Conservation (phyloP, 176 grass and related monocot species). For the Cocos nucifera region DNA sequence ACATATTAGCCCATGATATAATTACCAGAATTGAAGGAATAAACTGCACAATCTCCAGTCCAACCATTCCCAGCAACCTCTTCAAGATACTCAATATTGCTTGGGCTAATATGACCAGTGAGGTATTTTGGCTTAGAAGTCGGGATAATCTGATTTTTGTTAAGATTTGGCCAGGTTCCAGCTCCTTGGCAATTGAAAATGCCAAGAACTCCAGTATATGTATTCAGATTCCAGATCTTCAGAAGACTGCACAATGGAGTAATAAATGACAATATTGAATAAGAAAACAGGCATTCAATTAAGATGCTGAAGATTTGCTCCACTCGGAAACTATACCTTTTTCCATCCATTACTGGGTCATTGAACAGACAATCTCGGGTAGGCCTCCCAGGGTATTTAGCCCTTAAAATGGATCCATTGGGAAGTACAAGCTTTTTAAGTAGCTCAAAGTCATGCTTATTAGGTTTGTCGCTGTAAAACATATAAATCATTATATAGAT, state of each 20-base stretch:
- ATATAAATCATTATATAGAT: background rate
- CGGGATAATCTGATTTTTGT: background rate
- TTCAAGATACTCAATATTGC: conserved; percentile 18
- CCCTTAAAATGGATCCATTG: conserved; percentile 21
- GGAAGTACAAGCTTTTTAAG: conserved; percentile 23
- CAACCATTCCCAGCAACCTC: conserved; percentile 17
- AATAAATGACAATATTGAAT: background rate
- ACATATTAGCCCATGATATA: too few relatives aligned
- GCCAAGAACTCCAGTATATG: conserved; percentile 15
- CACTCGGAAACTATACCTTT: conserved; percentile 1
- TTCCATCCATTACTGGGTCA: conserved; percentile 29
- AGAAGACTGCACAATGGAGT: conserved; percentile 17
- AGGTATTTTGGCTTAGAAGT: conserved; percentile 8
- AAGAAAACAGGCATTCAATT: background rate
- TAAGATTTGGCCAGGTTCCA: conserved; percentile 16
- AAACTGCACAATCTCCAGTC: conserved; percentile 25
- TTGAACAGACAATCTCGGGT: conserved; percentile 21
- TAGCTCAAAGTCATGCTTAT: conserved; percentile 25
- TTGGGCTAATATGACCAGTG: conserved; percentile 10
- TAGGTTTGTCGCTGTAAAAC: conserved; percentile 24
- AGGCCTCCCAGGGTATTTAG: conserved; percentile 24
- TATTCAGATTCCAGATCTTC: conserved; percentile 28
- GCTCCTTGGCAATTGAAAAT: conserved; percentile 27
- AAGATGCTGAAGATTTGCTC: too few relatives aligned
- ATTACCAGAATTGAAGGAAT: conserved; percentile 17